Conservation (phyloP, 345 rosid species). For the Camelina hispida region DNA sequence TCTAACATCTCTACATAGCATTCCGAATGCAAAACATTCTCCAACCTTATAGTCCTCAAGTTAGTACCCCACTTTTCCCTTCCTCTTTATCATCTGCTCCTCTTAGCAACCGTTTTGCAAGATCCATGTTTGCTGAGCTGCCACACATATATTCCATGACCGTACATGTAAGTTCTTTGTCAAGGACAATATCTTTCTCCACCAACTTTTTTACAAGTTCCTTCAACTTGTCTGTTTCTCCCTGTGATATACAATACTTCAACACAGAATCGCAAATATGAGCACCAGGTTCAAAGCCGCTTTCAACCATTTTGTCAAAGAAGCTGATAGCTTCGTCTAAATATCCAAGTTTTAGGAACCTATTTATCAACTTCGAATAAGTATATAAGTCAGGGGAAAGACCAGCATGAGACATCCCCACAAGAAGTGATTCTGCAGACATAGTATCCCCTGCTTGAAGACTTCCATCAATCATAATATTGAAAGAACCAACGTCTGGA, state of each 20-base stretch:
- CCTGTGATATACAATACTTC: conserved; percentile 53
- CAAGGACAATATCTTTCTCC: conserved; percentile 54
- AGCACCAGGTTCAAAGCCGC: conserved; percentile 57
- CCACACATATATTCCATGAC: conserved; percentile 60
- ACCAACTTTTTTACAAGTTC: conserved; percentile 58
- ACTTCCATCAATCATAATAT: conserved; percentile 63
- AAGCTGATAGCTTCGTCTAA: conserved; percentile 57
- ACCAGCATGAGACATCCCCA: conserved; percentile 58
- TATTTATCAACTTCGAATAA: conserved; percentile 58
- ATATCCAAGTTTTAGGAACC: conserved; percentile 61
- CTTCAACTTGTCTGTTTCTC: conserved; percentile 55
- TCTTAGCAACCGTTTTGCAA: conserved; percentile 49
- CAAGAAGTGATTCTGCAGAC: conserved; percentile 55
- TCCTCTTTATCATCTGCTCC: conserved; percentile 44
- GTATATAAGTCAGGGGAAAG: conserved; percentile 59
- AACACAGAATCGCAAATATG: conserved; percentile 61
- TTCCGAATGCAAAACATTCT: conserved; percentile 10
- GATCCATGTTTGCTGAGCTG: conserved; percentile 45
- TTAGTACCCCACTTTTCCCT: conserved; percentile 13
- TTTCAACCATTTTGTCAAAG: conserved; percentile 62
- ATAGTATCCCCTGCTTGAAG: conserved; percentile 58
- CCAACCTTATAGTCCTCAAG: conserved; percentile 16
- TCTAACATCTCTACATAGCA: conserved; percentile 30
- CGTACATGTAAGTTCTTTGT: conserved; percentile 53
- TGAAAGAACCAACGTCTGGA: conserved; percentile 58